These are phyloP conservation scores for Mallotus repandus DNA, from an alignment of 441 rosid genomes.

Conservation along the genomic window DNA sequence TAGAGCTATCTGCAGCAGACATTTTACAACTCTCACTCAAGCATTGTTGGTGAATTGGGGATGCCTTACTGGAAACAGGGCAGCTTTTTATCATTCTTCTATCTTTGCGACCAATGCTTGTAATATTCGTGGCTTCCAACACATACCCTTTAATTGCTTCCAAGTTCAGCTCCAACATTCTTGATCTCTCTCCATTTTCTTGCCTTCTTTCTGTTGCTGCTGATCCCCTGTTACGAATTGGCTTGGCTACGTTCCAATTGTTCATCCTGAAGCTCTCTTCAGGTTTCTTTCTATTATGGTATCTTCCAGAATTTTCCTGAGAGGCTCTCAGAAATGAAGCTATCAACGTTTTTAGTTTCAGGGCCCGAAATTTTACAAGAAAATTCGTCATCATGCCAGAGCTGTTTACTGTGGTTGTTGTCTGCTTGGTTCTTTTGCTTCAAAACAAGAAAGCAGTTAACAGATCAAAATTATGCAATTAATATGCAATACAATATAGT, in stretches of 20 bases:
- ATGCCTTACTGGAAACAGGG: constrained; percentile 17
- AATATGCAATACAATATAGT: too few species aligned
- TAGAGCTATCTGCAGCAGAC: constrained; percentile 16
- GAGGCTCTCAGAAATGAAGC: constrained; percentile 26
- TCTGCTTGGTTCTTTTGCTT: constrained; percentile 6
- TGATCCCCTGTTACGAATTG: neutral
- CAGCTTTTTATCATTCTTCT: constrained; percentile 13
- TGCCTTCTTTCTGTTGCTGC: constrained; percentile 1
- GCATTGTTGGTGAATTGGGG: constrained; percentile 20
- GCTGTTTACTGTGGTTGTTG: neutral
- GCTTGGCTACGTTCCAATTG: neutral
- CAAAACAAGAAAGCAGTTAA: neutral
- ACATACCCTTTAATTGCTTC: constrained; percentile 18
- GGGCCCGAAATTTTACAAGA: constrained; percentile 26
- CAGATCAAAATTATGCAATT: neutral
- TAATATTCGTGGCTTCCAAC: constrained; percentile 20
- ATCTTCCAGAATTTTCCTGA: neutral
- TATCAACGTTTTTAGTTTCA: constrained; percentile 21
- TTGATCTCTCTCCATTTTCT: constrained; percentile 8
- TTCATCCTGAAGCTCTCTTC: neutral
- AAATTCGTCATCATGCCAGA: constrained; percentile 26
- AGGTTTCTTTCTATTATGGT: neutral
- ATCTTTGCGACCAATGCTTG: neutral
- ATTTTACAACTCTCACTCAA: neutral
- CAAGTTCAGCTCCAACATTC: constrained; percentile 20